phyloP scores from a whole-genome alignment of 2,329 filamentous ascomycete species.

The Botrytis aclada region DNA sequence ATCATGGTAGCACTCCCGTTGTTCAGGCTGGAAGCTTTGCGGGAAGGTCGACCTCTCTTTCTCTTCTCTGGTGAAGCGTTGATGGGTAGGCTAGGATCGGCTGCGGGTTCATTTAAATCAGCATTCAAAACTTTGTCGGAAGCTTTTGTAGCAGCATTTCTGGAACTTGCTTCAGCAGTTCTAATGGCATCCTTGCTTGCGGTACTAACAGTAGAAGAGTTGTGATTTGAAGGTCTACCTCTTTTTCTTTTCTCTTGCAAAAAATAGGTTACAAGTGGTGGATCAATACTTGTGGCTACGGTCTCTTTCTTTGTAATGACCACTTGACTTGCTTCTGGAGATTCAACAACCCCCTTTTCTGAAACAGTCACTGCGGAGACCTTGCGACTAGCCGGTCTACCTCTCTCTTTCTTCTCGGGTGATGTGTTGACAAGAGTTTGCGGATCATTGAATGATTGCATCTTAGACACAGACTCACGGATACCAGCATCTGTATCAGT shows the following conservation, averaged over 20 bases:
- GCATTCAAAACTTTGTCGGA: background rate
- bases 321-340: background rate
- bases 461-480: background rate
- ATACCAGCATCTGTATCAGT: background rate
- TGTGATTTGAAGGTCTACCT: background rate
- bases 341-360: background rate
- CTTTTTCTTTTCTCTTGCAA: constrained; percentile 3
- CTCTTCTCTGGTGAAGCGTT: background rate
- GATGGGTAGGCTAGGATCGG: background rate
- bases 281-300: background rate
- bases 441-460: background rate
- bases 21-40: background rate
- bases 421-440: background rate
- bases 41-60: background rate
- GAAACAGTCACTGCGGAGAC: background rate
- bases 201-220: background rate
- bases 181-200: background rate
- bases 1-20: background rate
- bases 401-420: background rate
- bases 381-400: background rate
- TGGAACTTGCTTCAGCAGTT: background rate
- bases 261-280: background rate
- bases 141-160: background rate
- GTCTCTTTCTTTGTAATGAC: background rate
- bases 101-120: background rate